These are phyloP conservation scores for Solanum hybrid DNA, from an alignment of 305 asterid species.

Conservation along the genomic window DNA sequence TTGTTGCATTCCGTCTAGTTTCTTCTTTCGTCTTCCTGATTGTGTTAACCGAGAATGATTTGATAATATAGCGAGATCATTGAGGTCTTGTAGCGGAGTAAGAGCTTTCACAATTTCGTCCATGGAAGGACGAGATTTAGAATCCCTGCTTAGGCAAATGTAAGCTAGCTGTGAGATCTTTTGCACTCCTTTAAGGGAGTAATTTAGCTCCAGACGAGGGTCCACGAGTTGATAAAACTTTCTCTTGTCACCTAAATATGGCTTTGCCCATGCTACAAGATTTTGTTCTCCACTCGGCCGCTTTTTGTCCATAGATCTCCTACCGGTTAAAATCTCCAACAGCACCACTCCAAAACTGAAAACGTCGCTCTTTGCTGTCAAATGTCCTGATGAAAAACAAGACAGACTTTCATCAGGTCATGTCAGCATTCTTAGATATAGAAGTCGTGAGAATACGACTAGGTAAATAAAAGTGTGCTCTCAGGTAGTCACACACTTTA, in stretches of 20 bases:
- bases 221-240: constrained; percentile 78
- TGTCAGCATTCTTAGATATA: background rate
- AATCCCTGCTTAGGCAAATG: constrained; percentile 65
- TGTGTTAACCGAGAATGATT: constrained; percentile 55
- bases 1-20: constrained; percentile 38
- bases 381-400: constrained; percentile 43
- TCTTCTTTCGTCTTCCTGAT: constrained; percentile 52
- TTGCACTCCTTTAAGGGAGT: constrained; percentile 77
- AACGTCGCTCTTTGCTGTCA: constrained; percentile 85
- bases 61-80: constrained; percentile 67
- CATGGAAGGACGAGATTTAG: constrained; percentile 80
- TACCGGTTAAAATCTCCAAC: constrained; percentile 71
- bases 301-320: constrained; percentile 90
- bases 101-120: constrained; percentile 75
- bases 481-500: background rate
- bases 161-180: constrained; percentile 62
- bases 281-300: constrained; percentile 86
- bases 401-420: background rate
- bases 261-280: constrained; percentile 84
- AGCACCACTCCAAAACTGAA: constrained; percentile 92
- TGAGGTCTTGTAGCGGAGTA: constrained; percentile 59
- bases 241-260: constrained; percentile 72
- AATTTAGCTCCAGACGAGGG: constrained; percentile 75
- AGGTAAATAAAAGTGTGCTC: background rate
- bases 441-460: background rate